Conservation (phyloP, 768 basidiomycete species). For the Stropharia rugosoannulata region DNA sequence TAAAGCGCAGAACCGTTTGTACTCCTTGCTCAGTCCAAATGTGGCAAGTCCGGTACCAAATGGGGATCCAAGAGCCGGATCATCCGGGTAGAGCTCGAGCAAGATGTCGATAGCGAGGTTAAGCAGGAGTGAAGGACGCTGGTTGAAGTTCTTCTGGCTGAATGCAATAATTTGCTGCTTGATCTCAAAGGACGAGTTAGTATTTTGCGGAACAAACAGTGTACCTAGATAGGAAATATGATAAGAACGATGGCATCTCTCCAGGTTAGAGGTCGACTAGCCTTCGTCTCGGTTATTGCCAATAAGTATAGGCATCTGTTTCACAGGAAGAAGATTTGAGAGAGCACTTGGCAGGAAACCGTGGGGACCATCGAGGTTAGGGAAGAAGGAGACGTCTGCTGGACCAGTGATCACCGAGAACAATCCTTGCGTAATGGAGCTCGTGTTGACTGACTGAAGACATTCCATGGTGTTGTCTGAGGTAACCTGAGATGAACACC, state of each 20-base stretch:
- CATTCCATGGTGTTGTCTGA: conserved; percentile 28
- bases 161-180: conserved; percentile 19
- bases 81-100: conserved; percentile 36
- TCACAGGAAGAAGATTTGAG: conserved; percentile 24
- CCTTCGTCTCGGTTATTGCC: conserved; percentile 44
- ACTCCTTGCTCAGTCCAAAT: conserved; percentile 31
- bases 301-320: conserved; percentile 36
- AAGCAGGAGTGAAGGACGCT: conserved; percentile 8
- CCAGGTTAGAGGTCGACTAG: conserved; percentile 3
- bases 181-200: conserved; percentile 22
- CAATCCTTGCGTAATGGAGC: not conserved
- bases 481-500: conserved; percentile 16
- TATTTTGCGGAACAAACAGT: conserved; percentile 22
- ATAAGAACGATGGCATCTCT: not conserved
- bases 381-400: conserved; percentile 22
- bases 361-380: conserved; percentile 33
- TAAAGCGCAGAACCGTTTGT: conserved; percentile 26
- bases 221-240: conserved; percentile 26
- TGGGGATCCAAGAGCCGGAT: conserved; percentile 39
- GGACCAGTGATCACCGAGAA: not conserved
- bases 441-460: conserved; percentile 6
- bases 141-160: conserved; percentile 22
- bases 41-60: conserved; percentile 40
- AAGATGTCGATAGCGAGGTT: conserved; percentile 19
- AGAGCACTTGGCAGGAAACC: conserved; percentile 36